Percentiles rank a stretch among this genome's conserved stretches.
phyloP scores from a whole-genome alignment of 352 stramenopile genomes.

The Phytopythium montanum region DNA sequence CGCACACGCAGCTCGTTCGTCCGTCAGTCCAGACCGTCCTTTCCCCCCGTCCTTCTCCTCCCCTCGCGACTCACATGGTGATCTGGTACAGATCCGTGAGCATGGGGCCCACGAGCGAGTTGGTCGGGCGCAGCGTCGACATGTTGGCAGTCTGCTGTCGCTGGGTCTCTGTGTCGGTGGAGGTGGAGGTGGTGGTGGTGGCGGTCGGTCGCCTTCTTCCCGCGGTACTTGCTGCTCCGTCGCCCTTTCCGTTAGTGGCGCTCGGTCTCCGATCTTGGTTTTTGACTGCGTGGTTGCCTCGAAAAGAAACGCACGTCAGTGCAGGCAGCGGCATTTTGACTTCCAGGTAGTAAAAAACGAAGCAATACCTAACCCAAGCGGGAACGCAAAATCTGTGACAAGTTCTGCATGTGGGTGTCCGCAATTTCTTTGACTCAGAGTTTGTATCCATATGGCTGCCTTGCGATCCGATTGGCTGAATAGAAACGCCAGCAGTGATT shows the following conservation, averaged over 20 bases:
- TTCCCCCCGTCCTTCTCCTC: background rate
- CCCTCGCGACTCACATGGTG: slow-evolving; percentile 60
- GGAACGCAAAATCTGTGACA: slow-evolving; percentile 2
- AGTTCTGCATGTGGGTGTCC: background rate
- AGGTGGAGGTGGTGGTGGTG: too few relatives aligned
- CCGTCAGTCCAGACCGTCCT: background rate
- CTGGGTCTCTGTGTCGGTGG: background rate
- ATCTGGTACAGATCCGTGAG: slow-evolving; percentile 99
- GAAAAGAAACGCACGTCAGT: slow-evolving; percentile 5
- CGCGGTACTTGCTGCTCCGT: background rate
- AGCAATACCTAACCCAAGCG: background rate
- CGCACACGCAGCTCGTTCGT: too few relatives aligned
- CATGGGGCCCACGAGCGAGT: slow-evolving; percentile 93
- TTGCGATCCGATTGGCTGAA: background rate
- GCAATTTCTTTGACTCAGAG: background rate
- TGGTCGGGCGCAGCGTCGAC: slow-evolving; percentile 74
- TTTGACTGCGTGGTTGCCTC: background rate
- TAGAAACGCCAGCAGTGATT: background rate
- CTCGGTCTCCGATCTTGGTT: background rate
- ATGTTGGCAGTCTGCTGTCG: slow-evolving; percentile 4
- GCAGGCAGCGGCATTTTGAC: background rate
- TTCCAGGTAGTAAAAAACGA: slow-evolving; percentile 1
- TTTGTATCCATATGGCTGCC: slow-evolving; percentile 1
- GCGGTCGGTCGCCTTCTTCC: background rate
- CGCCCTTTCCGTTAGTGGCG: background rate